Conservation (phyloP, 2,329 filamentous ascomycete genomes). For the Verticillium isaacii region DNA sequence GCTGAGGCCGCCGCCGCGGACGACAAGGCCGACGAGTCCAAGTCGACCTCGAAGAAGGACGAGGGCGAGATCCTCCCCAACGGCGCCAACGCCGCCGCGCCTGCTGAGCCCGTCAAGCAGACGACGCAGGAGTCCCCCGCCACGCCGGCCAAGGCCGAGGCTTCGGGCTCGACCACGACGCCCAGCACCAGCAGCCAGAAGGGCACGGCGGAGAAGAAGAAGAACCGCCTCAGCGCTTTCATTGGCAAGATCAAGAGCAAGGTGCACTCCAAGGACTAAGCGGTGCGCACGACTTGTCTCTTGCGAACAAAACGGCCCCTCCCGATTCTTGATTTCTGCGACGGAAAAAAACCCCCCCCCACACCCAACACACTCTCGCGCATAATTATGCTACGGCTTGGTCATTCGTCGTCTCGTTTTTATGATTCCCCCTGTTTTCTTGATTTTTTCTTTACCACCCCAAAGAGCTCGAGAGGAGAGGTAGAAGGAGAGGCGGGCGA, state of each 20-base stretch:
- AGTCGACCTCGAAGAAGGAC: slow-evolving; percentile 9
- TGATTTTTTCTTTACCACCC: slow-evolving; percentile 10
- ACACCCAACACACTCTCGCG: slow-evolving; percentile 3
- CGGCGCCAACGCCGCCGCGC: slow-evolving; percentile 9
- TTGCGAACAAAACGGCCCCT: slow-evolving; percentile 29
- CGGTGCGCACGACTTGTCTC: slow-evolving; percentile 16
- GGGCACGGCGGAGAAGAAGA: slow-evolving; percentile 53
- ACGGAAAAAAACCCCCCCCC: neutral
- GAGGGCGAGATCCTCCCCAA: slow-evolving; percentile 10
- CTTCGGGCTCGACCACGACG: slow-evolving; percentile 9
- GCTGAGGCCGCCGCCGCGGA: slow-evolving; percentile 2
- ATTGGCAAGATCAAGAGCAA: slow-evolving; percentile 53
- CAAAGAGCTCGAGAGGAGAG: slow-evolving; percentile 11
- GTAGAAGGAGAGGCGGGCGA: slow-evolving; percentile 8
- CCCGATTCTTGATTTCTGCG: slow-evolving; percentile 24
- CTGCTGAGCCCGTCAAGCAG: slow-evolving; percentile 1
- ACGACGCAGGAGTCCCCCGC: slow-evolving; percentile 8
- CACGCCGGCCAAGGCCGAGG: slow-evolving; percentile 11
- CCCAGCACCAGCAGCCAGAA: slow-evolving; percentile 13
- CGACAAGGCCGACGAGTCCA: slow-evolving; percentile 13
- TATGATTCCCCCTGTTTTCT: slow-evolving; percentile 17
- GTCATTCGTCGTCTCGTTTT: slow-evolving; percentile 11
- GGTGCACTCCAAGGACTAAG: slow-evolving; percentile 27
- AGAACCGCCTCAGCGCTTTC: slow-evolving; percentile 58
- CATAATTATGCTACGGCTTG: slow-evolving; percentile 9